These are phyloP conservation scores for Pythium dissotocum DNA, from an alignment of 352 stramenopile genomes.

Conservation along the genomic window DNA sequence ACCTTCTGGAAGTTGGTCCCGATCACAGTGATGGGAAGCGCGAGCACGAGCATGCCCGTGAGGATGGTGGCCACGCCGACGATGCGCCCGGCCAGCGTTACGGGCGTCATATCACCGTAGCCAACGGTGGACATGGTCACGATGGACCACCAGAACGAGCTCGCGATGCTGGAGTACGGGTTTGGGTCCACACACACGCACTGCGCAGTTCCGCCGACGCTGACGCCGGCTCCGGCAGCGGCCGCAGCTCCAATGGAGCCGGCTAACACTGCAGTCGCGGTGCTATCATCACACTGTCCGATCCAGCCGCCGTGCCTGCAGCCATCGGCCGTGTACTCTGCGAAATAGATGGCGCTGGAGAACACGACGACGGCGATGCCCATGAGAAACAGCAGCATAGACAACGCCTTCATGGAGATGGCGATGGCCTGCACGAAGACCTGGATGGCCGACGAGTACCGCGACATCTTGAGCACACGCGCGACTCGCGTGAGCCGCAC, in stretches of 20 bases:
- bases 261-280: constrained; percentile 25
- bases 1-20: constrained; percentile 87
- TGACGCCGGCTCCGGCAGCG: neutral
- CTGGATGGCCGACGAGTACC: constrained; percentile 85
- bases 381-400: constrained; percentile 89
- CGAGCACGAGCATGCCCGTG: constrained; percentile 84
- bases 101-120: constrained; percentile 86
- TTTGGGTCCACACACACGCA: constrained; percentile 77
- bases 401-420: constrained; percentile 78
- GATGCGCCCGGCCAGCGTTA: constrained; percentile 70
- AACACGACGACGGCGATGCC: constrained; percentile 84
- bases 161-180: constrained; percentile 78
- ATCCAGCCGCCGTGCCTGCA: constrained; percentile 63
- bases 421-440: constrained; percentile 77
- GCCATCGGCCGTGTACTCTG: constrained; percentile 66
- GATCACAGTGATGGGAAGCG: constrained; percentile 90
- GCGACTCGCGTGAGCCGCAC: constrained; percentile 82
- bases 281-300: constrained; percentile 36
- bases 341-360: constrained; percentile 84
- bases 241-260: constrained; percentile 31
- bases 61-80: constrained; percentile 73
- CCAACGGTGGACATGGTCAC: constrained; percentile 92
- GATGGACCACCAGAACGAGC: constrained; percentile 89
- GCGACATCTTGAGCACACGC: constrained; percentile 86
- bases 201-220: constrained; percentile 10